Base-by-base conservation (phyloP, 2,329 filamentous ascomycete genomes). In the Lanzia echinophila region DNA sequence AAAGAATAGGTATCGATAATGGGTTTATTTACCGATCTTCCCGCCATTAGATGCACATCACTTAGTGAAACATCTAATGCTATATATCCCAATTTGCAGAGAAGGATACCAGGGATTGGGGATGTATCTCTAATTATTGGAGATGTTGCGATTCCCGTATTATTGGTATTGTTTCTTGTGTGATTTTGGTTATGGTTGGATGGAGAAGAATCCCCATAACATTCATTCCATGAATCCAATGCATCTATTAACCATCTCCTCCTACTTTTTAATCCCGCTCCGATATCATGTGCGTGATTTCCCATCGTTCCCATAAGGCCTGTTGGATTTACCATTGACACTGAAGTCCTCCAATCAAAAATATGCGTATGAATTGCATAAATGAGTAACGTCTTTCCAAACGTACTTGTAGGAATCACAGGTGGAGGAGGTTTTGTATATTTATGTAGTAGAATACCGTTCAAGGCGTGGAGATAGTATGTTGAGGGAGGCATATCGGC, bases 291-390 rank as follows among this genome's bases (percentile, higher is more conserved):
- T 13, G 60, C 60, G 1, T 58, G 58, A 32, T 61, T 62, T 3
- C 61, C 59, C 13, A 62, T 58, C 1, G 60, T 58, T 3, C 63
- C 64, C 54, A 62, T 62, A 1, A 66, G 47, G 8, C 63, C 64
- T 0, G 64, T 66, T 0, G 64, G 64, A 36, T 65, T 65, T 28
- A 65, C 56, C 64, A 66, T 66, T 3, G 49, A 58, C 5, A 62
- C 63, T 11, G 59, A 54, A 53, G 62, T 59, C 2, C 64, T 61
- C 64, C 64, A 66, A 47, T 66, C 64, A 42, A 65, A 66, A 24
- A 66, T 63, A 32, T 64, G 63, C 1, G 62, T 63, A 44, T 65
- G 64, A 1, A 66, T 54, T 3, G 63, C 62, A 39, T 66, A 66
- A n/a, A 66, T 57, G 6, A 66, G 53, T 6, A 65, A 54, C 3